Conservation (phyloP, 352 stramenopile genomes). For the Lagenidium giganteum region DNA sequence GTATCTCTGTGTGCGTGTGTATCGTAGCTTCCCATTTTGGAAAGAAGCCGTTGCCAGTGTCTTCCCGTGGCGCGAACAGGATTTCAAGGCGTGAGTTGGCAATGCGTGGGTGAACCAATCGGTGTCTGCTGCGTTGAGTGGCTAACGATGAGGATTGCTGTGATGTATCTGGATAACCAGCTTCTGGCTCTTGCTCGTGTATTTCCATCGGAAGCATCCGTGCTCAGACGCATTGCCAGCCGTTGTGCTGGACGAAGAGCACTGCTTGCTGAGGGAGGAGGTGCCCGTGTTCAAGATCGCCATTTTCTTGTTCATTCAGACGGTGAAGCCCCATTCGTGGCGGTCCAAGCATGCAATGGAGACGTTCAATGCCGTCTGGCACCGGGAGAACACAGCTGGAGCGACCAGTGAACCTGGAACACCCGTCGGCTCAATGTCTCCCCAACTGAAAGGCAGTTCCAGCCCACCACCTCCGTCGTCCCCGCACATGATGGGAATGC, state of each 20-base stretch:
- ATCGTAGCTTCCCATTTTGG: slow-evolving; percentile 51
- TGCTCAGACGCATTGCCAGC: too few species aligned
- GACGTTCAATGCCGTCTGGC: slow-evolving; percentile 78
- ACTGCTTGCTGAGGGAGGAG: slow-evolving; percentile 42
- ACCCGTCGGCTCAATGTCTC: slow-evolving; percentile 30
- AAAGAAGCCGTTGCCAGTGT: slow-evolving; percentile 49
- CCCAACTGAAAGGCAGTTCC: slow-evolving; percentile 41
- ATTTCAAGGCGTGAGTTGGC: slow-evolving; percentile 48
- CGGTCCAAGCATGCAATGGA: slow-evolving; percentile 70
- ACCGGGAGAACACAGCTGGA: slow-evolving; percentile 48
- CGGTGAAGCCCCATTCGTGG: slow-evolving; percentile 72
- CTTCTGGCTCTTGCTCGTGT: slow-evolving; percentile 77
- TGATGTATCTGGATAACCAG: too few species aligned
- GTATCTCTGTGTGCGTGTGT: neutral
- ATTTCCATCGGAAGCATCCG: slow-evolving; percentile 67
- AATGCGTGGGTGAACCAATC: neutral
- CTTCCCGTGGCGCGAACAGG: slow-evolving; percentile 77
- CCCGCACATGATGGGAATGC: slow-evolving; percentile 72
- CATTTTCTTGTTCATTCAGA: slow-evolving; percentile 80
- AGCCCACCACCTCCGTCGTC: slow-evolving; percentile 63
- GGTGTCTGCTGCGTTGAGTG: too few species aligned
- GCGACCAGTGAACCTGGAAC: neutral
- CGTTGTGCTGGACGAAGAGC: slow-evolving; percentile 49
- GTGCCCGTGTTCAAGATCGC: slow-evolving; percentile 74
- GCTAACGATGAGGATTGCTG: too few species aligned